Evolutionary conservation across 495 filamentous ascomycete species (phyloP).

Genomic region (Hyaloscypha variabilis): DNA sequence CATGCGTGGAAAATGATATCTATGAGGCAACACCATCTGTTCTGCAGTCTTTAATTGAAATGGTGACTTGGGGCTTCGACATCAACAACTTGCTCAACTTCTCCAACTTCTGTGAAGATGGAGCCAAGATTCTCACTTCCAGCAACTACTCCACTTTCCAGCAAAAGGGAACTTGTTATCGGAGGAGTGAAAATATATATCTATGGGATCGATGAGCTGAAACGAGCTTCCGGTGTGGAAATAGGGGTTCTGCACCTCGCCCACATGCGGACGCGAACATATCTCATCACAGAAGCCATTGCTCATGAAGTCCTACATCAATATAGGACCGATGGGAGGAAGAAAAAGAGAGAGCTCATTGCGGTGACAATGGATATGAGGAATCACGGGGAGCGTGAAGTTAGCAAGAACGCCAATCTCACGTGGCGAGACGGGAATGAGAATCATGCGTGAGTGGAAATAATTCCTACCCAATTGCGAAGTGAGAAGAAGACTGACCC

Average conservation of each 20-base stretch:
- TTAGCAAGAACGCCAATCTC: slow-evolving; percentile 19
- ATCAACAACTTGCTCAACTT: too few relatives aligned
- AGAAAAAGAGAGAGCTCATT: slow-evolving; percentile 24
- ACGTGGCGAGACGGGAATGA: slow-evolving; percentile 27
- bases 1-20: too few relatives aligned
- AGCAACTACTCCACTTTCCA: slow-evolving; percentile 20
- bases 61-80: too few relatives aligned
- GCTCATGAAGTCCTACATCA: slow-evolving; percentile 26
- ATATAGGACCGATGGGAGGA: slow-evolving; percentile 26
- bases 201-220: slow-evolving; percentile 26
- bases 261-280: slow-evolving; percentile 26
- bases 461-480: neutral
- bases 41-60: too few relatives aligned
- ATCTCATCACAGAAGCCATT: slow-evolving; percentile 25
- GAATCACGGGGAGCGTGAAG: slow-evolving; percentile 25
- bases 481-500: too few relatives aligned
- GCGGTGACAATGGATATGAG: slow-evolving; percentile 30
- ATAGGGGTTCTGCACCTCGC: slow-evolving; percentile 23
- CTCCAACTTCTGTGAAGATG: neutral
- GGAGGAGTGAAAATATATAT: slow-evolving; percentile 24
- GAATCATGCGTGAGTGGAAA: slow-evolving; percentile 23
- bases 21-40: too few relatives aligned
- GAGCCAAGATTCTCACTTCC: slow-evolving; percentile 26
- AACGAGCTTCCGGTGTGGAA: slow-evolving; percentile 12
- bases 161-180: slow-evolving; percentile 21